Evolutionary conservation across 352 stramenopile genomes (phyloP), one percentile per base, ranked within the genome.

Genomic region (Pythium sp.): DNA sequence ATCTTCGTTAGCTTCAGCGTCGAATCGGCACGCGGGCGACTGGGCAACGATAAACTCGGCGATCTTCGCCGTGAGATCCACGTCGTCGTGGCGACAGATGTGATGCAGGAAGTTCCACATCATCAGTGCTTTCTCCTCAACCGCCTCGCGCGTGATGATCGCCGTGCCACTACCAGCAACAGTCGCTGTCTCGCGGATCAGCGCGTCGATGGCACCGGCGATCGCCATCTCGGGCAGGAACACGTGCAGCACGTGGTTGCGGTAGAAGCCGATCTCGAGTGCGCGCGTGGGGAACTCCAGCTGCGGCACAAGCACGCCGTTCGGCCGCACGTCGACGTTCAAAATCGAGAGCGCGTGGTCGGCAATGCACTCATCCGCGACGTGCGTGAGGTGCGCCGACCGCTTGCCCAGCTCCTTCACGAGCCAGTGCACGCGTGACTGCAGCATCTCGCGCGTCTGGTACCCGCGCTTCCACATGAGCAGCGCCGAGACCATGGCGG

Each of bases 191-290:
- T 69, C 70, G 6, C 72, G 70, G 18, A 82, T 46, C 49, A 85
- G 53, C 53, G 78, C 66, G 61, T 91, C 74, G 28, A 93, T 68
- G 9, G 85, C 84, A 24, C 83, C 81, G 41, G 86, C 65, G 22
- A 93, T 69, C 5, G 87, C 83, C 73, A 93, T 90, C 34, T 96
- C 86, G 1, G 76, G 81, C 6, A 94, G 51, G 38, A 97, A 95
- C 54, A 91, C 70, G 64, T 95, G 84, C 0, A 95, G 70, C 61
- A 96, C 65, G 46, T 95, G 86, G 64, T 97, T 97, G 5, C 90
- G 86, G 69, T 95, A 95, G 65, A 94, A 97, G 5, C 77, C 82
- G 5, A 97, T 63, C 59, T 91, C 82, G 2, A 97, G 71, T 38
- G 88, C 81, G 36, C 82, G 79, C 56, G 81, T 85, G 36, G 86